Conservation (phyloP, 2,329 filamentous ascomycete genomes). For the Parafenestella ontariensis region DNA sequence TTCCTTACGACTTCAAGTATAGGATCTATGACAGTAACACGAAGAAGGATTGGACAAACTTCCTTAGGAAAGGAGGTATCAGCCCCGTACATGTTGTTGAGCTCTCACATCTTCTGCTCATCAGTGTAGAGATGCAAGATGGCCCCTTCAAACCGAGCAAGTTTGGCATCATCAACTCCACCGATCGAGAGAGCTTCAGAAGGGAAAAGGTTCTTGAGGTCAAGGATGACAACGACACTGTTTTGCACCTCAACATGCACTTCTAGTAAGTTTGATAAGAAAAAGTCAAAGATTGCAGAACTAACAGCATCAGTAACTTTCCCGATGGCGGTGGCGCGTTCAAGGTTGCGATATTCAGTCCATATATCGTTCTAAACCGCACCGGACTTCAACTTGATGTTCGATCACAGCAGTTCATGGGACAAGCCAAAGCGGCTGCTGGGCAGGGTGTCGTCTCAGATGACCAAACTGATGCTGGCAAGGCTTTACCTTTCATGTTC, state of each 20-base stretch:
- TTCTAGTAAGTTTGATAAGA: constrained; percentile 69
- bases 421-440: constrained; percentile 81
- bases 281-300: neutral
- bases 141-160: constrained; percentile 94
- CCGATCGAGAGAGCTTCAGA: constrained; percentile 83
- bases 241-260: constrained; percentile 83
- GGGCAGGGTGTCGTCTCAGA: constrained; percentile 73
- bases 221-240: constrained; percentile 82
- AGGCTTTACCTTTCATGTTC: constrained; percentile 92
- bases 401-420: constrained; percentile 86
- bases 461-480: constrained; percentile 66
- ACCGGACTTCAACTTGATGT: constrained; percentile 89
- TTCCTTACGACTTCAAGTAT: constrained; percentile 99
- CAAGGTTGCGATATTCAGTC: constrained; percentile 92
- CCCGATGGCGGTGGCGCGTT: constrained; percentile 95
- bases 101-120: constrained; percentile 86
- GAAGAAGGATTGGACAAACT: constrained; percentile 99
- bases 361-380: constrained; percentile 94
- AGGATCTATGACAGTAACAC: constrained; percentile 98
- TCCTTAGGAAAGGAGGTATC: constrained; percentile 92
- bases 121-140: constrained; percentile 97
- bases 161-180: constrained; percentile 95
- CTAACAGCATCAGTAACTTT: constrained; percentile 62
- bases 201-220: constrained; percentile 80
- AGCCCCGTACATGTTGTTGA: constrained; percentile 98